Evolutionary conservation across 1,284 basidiomycete species (phyloP).

Genomic region (Mycena citricolor): DNA sequence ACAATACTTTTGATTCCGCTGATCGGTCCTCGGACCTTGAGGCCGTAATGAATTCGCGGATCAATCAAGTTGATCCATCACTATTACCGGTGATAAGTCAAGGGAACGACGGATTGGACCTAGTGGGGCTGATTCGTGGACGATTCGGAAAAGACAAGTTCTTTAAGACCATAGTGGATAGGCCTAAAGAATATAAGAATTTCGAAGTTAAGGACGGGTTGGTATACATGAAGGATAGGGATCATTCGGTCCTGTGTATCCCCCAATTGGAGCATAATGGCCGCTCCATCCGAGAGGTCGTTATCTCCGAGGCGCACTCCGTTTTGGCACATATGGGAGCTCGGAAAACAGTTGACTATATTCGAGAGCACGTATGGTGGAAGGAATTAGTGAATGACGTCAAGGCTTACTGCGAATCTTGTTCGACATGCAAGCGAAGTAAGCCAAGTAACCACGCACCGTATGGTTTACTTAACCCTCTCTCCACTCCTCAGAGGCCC

Average conservation of each 20-base stretch:
- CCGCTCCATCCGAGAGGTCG: constrained; percentile 28
- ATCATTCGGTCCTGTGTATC: constrained; percentile 24
- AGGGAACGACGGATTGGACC: too few relatives aligned
- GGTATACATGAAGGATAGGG: constrained; percentile 31
- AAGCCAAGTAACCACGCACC: constrained; percentile 33
- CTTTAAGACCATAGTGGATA: constrained; percentile 27
- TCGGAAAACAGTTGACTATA: not conserved
- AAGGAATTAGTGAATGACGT: constrained; percentile 14
- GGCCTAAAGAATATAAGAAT: constrained; percentile 27
- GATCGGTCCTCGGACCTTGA: too few relatives aligned
- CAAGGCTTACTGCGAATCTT: constrained; percentile 35
- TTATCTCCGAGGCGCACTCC: constrained; percentile 19
- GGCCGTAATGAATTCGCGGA: too few relatives aligned
- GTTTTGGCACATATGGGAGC: not conserved
- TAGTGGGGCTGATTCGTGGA: too few relatives aligned
- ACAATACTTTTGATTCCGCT: too few relatives aligned
- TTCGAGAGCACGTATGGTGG: constrained; percentile 6
- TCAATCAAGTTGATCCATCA: too few relatives aligned
- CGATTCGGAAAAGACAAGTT: constrained; percentile 28
- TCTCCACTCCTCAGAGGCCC: constrained; percentile 26
- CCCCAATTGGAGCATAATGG: constrained; percentile 22
- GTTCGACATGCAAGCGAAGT: constrained; percentile 28
- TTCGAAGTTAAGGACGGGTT: constrained; percentile 29
- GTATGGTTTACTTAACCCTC: constrained; percentile 32
- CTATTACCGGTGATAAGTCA: too few relatives aligned